Evolutionary conservation across 352 stramenopile species (phyloP), one percentile per base, ranked within the genome.

Genomic region (Phytophthora pini): DNA sequence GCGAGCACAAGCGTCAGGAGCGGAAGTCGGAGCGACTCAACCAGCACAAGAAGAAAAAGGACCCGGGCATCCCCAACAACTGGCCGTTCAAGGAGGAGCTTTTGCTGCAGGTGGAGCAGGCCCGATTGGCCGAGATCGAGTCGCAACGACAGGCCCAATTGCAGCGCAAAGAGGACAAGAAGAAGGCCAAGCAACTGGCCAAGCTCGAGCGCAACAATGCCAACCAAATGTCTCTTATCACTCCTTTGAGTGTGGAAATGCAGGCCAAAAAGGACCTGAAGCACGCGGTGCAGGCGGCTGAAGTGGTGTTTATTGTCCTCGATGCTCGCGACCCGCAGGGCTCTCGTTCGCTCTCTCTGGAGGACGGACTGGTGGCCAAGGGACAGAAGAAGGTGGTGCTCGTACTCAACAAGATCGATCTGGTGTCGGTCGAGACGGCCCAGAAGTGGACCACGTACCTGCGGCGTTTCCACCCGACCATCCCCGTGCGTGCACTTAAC

Each of bases 371-470:
- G 31, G 84, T 99, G 55, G 89, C 82, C 45, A 97, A 98, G 64
- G 85, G 82, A 45, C 86, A 94, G 67, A 99, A 99, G 82, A 90
- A 97, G 41, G 87, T 99, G 62, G 88, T 99, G 52, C 84, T 99
- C 4, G 97, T 99, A 41, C 74, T 99, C 57, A 99, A 99, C 87
- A 99, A 99, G 82, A 93, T 99, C 65, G 98, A 99, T 77, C 84
- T 99, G n/a, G 87, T 99, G 41, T 63, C 84, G 9, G 53, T 70
- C 29, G 82, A 94, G 41, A 83, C 72, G 27, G 97, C 97, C 1
- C 97, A 98, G 66, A 96, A 98, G 71, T 99, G 96, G 97, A 78
- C 98, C 17, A 94, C 74, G 24, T 96, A 98, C 58, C 76, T 99
- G 36, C 83, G 97, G 27, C 83, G 91, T 36, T 97, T 96, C 70